Evolutionary conservation across 2,329 filamentous ascomycete genomes (phyloP).

Genomic region (Penicillium sp.): DNA sequence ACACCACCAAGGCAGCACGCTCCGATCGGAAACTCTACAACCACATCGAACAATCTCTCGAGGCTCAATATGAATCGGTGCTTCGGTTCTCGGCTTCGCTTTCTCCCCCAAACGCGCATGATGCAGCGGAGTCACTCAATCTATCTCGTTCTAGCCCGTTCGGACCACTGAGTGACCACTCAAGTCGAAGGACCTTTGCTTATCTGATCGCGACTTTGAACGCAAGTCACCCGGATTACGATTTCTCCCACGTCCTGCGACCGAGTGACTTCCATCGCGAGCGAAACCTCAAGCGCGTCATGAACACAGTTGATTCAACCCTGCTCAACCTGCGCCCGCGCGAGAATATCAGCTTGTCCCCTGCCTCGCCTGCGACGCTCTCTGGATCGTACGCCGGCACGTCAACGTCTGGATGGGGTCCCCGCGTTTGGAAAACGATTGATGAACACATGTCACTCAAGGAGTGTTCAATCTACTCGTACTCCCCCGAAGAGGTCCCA

Average conservation of each 20-base stretch:
- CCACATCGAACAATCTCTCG: conserved; percentile 85
- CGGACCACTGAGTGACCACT: conserved; percentile 80
- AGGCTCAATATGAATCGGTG: conserved; percentile 84
- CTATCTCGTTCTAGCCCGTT: conserved; percentile 87
- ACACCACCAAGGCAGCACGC: conserved; percentile 93
- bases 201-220: conserved; percentile 96
- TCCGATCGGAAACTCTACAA: conserved; percentile 97
- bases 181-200: conserved; percentile 86
- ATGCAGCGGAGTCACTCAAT: conserved; percentile 64
- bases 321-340: conserved; percentile 79
- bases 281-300: conserved; percentile 72
- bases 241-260: conserved; percentile 88
- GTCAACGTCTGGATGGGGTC: conserved; percentile 69
- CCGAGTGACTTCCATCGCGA: conserved; percentile 88
- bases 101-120: conserved; percentile 73
- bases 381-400: conserved; percentile 47
- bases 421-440: conserved; percentile 85
- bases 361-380: conserved; percentile 43
- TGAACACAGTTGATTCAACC: conserved; percentile 82
- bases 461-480: conserved; percentile 85
- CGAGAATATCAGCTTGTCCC: conserved; percentile 40
- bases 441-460: conserved; percentile 92
- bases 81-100: conserved; percentile 81
- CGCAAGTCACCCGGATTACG: conserved; percentile 92
- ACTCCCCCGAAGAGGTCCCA: conserved; percentile 82